Conservation (phyloP, 2,329 filamentous ascomycete species). For the Knufia fluminis region DNA sequence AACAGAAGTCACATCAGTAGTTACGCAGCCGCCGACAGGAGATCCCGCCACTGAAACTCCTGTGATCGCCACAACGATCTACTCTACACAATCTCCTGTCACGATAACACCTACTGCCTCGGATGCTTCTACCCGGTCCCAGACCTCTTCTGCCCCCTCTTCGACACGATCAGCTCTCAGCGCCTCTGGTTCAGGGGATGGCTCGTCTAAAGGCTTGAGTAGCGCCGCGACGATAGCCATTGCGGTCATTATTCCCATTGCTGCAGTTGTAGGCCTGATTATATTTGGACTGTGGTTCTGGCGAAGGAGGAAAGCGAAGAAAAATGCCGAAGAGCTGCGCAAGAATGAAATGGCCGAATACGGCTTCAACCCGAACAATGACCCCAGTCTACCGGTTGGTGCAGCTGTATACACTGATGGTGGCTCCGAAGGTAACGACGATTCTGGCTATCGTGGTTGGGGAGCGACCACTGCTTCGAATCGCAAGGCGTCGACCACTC, state of each 20-base stretch:
- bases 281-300: slow-evolving; percentile 47
- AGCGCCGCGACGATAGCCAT: slow-evolving; percentile 68
- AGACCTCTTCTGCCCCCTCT: slow-evolving; percentile 23
- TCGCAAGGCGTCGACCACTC: slow-evolving; percentile 78
- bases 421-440: slow-evolving; percentile 68
- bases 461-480: slow-evolving; percentile 69
- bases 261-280: slow-evolving; percentile 65
- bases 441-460: slow-evolving; percentile 89
- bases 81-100: slow-evolving; percentile 24
- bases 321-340: slow-evolving; percentile 75
- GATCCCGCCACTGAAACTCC: slow-evolving; percentile 9
- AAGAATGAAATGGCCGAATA: slow-evolving; percentile 97
- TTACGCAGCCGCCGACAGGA: slow-evolving; percentile 18
- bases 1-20: slow-evolving; percentile 17
- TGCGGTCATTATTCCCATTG: slow-evolving; percentile 88
- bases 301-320: slow-evolving; percentile 78
- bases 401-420: slow-evolving; percentile 44
- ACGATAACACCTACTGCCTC: slow-evolving; percentile 22
- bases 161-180: slow-evolving; percentile 20
- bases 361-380: slow-evolving; percentile 93
- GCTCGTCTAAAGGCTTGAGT: slow-evolving; percentile 30
- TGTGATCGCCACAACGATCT: slow-evolving; percentile 22
- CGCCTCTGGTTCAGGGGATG: slow-evolving; percentile 13
- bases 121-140: slow-evolving; percentile 10
- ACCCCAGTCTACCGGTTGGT: slow-evolving; percentile 63